Conservation (phyloP, 352 stramenopile species). For the Halophytophthora polymorphica region DNA sequence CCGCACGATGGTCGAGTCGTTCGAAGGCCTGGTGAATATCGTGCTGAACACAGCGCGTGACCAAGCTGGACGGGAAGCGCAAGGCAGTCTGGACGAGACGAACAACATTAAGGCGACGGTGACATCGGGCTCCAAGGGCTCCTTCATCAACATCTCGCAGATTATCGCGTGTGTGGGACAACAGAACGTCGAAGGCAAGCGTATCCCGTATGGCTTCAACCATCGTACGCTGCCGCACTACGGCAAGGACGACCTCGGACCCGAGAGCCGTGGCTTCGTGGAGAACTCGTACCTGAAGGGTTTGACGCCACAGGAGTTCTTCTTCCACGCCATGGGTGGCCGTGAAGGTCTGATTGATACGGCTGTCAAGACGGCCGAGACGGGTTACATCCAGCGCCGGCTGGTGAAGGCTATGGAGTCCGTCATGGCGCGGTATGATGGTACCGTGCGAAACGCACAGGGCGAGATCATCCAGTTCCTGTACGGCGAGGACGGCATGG, state of each 20-base stretch:
- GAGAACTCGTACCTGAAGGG: conserved; percentile 99
- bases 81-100: conserved; percentile 90
- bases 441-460: conserved; percentile 95
- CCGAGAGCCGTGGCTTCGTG: conserved; percentile 98
- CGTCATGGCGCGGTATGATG: conserved; percentile 98
- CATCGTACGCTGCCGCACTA: conserved; percentile 96
- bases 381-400: conserved; percentile 99
- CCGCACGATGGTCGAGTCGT: conserved; percentile 98
- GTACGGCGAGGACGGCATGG: conserved; percentile 99
- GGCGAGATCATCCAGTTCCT: conserved; percentile 87
- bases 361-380: conserved; percentile 99
- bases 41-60: conserved; percentile 90
- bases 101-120: conserved; percentile 99
- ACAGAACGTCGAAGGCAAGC: conserved; percentile 98
- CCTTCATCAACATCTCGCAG: conserved; percentile 99
- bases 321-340: conserved; percentile 99
- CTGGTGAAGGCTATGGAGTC: conserved; percentile 99
- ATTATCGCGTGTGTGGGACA: conserved; percentile 99
- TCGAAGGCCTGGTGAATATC: conserved; percentile 98
- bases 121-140: conserved; percentile 98
- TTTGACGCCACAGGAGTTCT: conserved; percentile 96
- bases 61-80: conserved; percentile 78
- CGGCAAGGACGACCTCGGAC: conserved; percentile 96
- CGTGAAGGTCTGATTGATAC: conserved; percentile 99
- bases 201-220: conserved; percentile 95